These are phyloP conservation scores for Pythium brachiatum DNA, from an alignment of 352 stramenopile species.

Conservation along the genomic window DNA sequence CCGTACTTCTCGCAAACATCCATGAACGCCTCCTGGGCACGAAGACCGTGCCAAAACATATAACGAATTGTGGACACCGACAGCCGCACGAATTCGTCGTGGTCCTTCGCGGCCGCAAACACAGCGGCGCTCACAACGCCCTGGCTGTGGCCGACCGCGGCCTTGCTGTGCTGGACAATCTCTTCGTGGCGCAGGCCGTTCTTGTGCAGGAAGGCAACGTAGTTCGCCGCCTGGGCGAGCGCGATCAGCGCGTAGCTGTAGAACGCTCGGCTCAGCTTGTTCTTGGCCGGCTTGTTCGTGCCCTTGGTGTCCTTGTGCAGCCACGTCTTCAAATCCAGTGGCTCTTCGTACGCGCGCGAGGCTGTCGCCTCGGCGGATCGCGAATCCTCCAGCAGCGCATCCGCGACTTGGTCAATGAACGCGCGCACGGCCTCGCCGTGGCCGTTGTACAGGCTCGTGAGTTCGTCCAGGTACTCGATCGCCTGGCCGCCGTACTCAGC, in stretches of 20 bases:
- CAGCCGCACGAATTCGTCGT: conserved; percentile 46
- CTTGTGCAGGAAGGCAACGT: conserved; percentile 62
- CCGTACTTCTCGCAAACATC: conserved; percentile 22
- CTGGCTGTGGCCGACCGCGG: conserved; percentile 73
- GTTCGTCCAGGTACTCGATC: conserved; percentile 61
- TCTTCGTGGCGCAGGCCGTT: conserved; percentile 54
- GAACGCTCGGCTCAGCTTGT: conserved; percentile 38
- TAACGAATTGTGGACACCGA: conserved; percentile 57
- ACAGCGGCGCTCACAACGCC: conserved; percentile 71
- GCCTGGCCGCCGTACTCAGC: conserved; percentile 74
- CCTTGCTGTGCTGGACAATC: conserved; percentile 41
- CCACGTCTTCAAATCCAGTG: conserved; percentile 55
- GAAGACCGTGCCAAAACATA: conserved; percentile 83
- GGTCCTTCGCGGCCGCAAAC: conserved; percentile 54
- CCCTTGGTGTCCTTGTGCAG: conserved; percentile 27
- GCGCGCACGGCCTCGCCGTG: conserved; percentile 27
- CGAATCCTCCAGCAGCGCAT: conserved; percentile 55
- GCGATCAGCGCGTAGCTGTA: conserved; percentile 81
- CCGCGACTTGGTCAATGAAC: conserved; percentile 46
- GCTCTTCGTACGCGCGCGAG: conserved; percentile 49
- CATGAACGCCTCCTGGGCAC: conserved; percentile 56
- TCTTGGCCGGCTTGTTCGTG: conserved; percentile 15
- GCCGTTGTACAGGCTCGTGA: conserved; percentile 47
- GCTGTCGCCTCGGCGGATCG: conserved; percentile 30
- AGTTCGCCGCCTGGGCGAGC: conserved; percentile 76